phyloP scores from a whole-genome alignment of 176 grass and related monocot species.

The Rhynchospora tenuis region DNA sequence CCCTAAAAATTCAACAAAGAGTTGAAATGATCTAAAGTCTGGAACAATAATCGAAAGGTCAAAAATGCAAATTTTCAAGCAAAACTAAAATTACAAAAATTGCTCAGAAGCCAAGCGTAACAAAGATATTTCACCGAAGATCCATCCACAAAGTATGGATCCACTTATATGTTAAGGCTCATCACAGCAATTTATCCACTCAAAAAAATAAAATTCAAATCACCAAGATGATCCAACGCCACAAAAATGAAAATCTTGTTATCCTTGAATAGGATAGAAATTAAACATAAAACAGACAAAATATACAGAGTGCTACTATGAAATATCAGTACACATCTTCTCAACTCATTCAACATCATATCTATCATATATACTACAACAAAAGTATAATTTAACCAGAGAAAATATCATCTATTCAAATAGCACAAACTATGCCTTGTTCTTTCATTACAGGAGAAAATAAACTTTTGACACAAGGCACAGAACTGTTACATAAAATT shows the following conservation, averaged over 20 bases:
- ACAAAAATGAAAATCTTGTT: background rate
- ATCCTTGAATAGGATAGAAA: background rate
- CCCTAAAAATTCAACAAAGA: background rate
- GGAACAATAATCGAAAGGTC: background rate
- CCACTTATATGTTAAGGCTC: slow-evolving; percentile 66
- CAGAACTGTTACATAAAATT: background rate
- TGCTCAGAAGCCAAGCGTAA: slow-evolving; percentile 89
- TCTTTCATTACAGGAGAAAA: background rate
- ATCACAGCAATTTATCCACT: slow-evolving; percentile 36
- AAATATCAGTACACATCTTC: too few relatives aligned
- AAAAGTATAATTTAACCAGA: background rate
- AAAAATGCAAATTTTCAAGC: background rate
- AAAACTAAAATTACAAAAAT: background rate
- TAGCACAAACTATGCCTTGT: background rate
- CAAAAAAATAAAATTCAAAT: slow-evolving; percentile 5
- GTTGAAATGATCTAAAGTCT: background rate
- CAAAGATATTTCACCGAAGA: slow-evolving; percentile 48
- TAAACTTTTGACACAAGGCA: background rate
- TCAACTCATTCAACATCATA: too few relatives aligned
- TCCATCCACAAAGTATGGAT: slow-evolving; percentile 34
- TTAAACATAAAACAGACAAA: background rate
- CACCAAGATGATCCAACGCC: background rate
- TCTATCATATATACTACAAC: background rate
- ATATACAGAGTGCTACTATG: too few relatives aligned
- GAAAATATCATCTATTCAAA: background rate